phyloP scores from a whole-genome alignment of 1,284 basidiomycete genomes.

The Abortiporus biennis region DNA sequence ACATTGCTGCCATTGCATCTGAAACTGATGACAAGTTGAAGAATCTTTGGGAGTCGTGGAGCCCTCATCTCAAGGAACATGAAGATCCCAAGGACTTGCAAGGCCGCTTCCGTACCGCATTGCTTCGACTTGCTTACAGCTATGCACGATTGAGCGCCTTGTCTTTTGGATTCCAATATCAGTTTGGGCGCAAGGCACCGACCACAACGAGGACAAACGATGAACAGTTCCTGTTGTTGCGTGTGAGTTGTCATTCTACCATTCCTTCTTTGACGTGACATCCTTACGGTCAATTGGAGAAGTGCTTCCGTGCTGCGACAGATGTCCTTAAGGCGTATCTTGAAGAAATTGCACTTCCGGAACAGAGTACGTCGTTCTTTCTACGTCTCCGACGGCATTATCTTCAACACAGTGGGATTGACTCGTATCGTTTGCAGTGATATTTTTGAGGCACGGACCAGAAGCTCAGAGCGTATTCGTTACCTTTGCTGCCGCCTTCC shows the following conservation, averaged over 20 bases:
- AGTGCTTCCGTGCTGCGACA: slow-evolving; percentile 56
- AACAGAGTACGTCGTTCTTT: slow-evolving; percentile 38
- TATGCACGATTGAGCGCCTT: slow-evolving; percentile 65
- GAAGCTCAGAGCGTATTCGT: slow-evolving; percentile 81
- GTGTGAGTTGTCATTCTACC: slow-evolving; percentile 38
- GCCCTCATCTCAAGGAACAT: slow-evolving; percentile 35
- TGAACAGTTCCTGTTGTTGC: slow-evolving; percentile 59
- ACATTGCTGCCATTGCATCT: slow-evolving; percentile 58
- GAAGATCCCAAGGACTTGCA: slow-evolving; percentile 46
- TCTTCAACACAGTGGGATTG: not conserved
- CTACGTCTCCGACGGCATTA: not conserved
- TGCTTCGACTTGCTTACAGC: slow-evolving; percentile 60
- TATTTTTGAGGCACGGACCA: slow-evolving; percentile 69
- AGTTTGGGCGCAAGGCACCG: slow-evolving; percentile 46
- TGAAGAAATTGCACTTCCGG: slow-evolving; percentile 49
- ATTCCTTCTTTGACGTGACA: not conserved
- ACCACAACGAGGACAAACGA: slow-evolving; percentile 32
- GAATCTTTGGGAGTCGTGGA: slow-evolving; percentile 50
- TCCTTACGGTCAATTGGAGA: not conserved
- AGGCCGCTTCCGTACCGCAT: slow-evolving; percentile 54
- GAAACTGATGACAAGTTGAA: slow-evolving; percentile 62
- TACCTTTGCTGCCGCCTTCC: slow-evolving; percentile 79
- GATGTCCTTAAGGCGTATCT: slow-evolving; percentile 64
- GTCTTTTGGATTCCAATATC: slow-evolving; percentile 74
- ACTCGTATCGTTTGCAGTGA: slow-evolving; percentile 27